Evolutionary conservation across 768 basidiomycete genomes (phyloP).

Genomic region (Podaxis sp.): DNA sequence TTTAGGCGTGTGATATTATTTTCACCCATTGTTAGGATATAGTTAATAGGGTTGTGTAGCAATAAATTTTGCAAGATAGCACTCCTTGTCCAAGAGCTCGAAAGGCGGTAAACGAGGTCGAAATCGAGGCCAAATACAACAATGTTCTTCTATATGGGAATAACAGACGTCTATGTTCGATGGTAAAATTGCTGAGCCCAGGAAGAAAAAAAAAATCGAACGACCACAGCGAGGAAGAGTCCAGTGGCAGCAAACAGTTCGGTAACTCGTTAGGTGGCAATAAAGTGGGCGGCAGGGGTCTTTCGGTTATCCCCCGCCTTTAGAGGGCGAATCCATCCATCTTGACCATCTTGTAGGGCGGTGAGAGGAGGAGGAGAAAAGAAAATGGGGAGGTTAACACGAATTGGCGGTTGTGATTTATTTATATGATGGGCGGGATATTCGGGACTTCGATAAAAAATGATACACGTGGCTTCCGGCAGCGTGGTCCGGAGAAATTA

Average conservation of each 20-base stretch:
- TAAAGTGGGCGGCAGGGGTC: constrained; percentile 29
- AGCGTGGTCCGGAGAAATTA: neutral
- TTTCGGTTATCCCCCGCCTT: constrained; percentile 37
- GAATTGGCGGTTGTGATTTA: neutral
- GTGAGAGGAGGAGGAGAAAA: constrained; percentile 13
- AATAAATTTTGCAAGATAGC: constrained; percentile 9
- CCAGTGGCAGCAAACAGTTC: neutral
- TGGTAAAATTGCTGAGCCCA: neutral
- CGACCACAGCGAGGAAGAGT: neutral
- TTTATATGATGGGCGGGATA: neutral
- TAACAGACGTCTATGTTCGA: constrained; percentile 16
- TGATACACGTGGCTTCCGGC: constrained; percentile 1
- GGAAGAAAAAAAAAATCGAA: neutral
- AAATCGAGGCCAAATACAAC: neutral
- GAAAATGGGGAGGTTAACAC: neutral
- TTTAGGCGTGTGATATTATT: constrained; percentile 13
- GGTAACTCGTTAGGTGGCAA: neutral
- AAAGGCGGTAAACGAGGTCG: neutral
- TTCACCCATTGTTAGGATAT: constrained; percentile 12
- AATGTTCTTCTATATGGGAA: neutral
- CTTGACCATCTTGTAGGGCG: constrained; percentile 16
- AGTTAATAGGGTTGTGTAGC: neutral
- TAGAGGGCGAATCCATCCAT: constrained; percentile 54
- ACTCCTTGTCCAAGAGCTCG: neutral
- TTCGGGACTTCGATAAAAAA: neutral